Evolutionary conservation across 2,329 filamentous ascomycete genomes (phyloP).

Genomic region (Venturia effusa): DNA sequence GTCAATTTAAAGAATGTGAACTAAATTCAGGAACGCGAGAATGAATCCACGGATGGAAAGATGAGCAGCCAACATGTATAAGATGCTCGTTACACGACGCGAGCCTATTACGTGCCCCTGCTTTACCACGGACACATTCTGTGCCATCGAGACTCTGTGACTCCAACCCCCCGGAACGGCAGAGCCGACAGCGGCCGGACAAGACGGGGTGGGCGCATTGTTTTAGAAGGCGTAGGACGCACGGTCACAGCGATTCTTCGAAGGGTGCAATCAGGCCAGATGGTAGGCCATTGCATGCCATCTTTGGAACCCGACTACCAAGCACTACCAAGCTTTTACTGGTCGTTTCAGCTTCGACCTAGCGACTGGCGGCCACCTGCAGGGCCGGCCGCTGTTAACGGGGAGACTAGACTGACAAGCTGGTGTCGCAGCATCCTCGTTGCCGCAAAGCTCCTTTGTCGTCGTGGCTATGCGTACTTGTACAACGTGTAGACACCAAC

Average conservation of each 20-base stretch:
- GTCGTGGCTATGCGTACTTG: background rate
- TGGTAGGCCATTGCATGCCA: background rate
- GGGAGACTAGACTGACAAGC: background rate
- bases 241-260: background rate
- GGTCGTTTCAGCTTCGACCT: background rate
- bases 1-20: background rate
- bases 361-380: background rate
- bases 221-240: background rate
- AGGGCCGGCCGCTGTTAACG: background rate
- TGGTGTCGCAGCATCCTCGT: background rate
- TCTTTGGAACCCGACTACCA: background rate
- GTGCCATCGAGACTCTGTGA: background rate
- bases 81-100: background rate
- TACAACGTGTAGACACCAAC: background rate
- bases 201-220: background rate
- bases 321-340: conserved; percentile 5
- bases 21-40: background rate
- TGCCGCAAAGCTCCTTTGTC: background rate
- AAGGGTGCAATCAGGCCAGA: background rate
- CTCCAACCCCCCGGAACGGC: background rate
- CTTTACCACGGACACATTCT: background rate
- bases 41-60: background rate
- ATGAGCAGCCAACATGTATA: background rate
- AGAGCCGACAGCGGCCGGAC: background rate
- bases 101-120: background rate